Percentiles rank a stretch among this genome's conserved stretches.
These are phyloP conservation scores for Coix lacrymajobi DNA, from an alignment of 176 grass and related monocot species.

Conservation along the genomic window DNA sequence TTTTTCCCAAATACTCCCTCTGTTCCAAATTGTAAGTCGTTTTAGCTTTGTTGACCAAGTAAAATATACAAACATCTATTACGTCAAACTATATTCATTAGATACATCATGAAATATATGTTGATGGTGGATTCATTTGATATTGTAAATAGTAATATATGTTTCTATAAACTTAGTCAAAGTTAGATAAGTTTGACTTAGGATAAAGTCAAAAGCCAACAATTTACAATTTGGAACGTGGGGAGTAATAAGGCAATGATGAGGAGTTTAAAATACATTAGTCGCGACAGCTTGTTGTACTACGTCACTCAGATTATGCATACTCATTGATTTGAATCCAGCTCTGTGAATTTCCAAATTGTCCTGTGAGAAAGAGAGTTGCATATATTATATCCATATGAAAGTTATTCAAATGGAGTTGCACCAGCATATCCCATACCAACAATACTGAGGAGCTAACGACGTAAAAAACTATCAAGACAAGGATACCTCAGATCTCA, in stretches of 20 bases:
- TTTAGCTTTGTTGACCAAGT: background rate
- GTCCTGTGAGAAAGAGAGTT: slow-evolving; percentile 45
- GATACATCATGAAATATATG: background rate
- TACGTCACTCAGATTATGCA: slow-evolving; percentile 94
- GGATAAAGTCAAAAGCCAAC: background rate
- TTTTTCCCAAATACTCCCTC: background rate
- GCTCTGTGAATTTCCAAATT: slow-evolving; percentile 70
- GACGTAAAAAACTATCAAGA: slow-evolving; percentile 12
- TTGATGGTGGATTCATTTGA: background rate
- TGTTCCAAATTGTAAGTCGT: background rate
- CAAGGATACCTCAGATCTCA: slow-evolving; percentile 68
- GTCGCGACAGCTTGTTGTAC: slow-evolving; percentile 66
- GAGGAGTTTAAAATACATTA: slow-evolving; percentile 60
- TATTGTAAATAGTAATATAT: background rate
- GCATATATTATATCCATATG: slow-evolving; percentile 11
- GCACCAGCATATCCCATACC: background rate
- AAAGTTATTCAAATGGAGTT: slow-evolving; percentile 12
- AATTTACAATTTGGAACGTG: background rate
- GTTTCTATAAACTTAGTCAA: background rate
- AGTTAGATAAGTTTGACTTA: background rate
- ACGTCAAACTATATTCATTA: background rate
- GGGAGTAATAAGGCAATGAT: slow-evolving; percentile 8
- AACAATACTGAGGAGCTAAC: background rate
- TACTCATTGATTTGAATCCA: slow-evolving; percentile 80
- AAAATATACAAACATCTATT: background rate